phyloP scores from a whole-genome alignment of 2,329 filamentous ascomycete genomes.

The Dactylellina haptotyla region DNA sequence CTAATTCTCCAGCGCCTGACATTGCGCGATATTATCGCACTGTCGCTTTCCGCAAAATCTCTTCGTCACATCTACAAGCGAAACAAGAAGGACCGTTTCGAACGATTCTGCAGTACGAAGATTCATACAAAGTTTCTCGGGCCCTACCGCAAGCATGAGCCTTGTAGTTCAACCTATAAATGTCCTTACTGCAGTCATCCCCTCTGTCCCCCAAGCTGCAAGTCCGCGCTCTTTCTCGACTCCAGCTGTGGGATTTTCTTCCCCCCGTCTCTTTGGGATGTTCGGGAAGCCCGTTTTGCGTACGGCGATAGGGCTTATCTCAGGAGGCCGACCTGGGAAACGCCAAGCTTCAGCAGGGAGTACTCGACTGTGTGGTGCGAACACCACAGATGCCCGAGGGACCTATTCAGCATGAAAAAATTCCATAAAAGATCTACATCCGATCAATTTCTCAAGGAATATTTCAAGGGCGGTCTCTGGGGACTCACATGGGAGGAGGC shows the following conservation, averaged over 20 bases:
- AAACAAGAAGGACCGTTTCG: background rate
- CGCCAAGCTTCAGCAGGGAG: background rate
- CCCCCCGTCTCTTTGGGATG: slow-evolving; percentile 20
- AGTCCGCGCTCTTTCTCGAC: slow-evolving; percentile 28
- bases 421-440: slow-evolving; percentile 13
- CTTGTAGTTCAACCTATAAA: slow-evolving; percentile 2
- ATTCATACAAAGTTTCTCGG: slow-evolving; percentile 9
- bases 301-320: background rate
- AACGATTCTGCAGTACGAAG: background rate
- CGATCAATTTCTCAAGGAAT: slow-evolving; percentile 19
- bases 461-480: background rate
- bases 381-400: slow-evolving; percentile 39
- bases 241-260: slow-evolving; percentile 32
- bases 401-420: slow-evolving; percentile 32
- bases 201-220: slow-evolving; percentile 31
- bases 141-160: background rate
- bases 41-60: slow-evolving; percentile 21
- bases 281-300: background rate
- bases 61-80: slow-evolving; percentile 34
- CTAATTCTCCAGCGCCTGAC: slow-evolving; percentile 11
- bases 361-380: slow-evolving; percentile 41
- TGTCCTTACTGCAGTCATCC: slow-evolving; percentile 38
- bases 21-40: slow-evolving; percentile 25
- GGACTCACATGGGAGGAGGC: slow-evolving; percentile 1
- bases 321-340: background rate